A percentile compares a stretch with the other conserved stretches of the same genome.
Conservation (phyloP, 1,139 yeast genomes). For the Arxiozyma telluris region DNA sequence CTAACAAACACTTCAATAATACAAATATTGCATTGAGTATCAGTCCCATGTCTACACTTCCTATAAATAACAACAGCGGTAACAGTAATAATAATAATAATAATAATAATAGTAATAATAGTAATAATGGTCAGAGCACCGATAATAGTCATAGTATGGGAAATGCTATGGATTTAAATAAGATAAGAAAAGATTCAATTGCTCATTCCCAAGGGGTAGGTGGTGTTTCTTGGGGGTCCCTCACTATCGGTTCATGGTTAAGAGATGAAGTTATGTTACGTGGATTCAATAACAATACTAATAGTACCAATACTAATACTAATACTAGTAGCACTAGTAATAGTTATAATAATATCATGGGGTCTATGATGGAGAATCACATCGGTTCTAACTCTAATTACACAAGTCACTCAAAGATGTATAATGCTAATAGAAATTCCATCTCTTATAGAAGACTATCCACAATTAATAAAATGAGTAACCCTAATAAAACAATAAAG, state of each 20-base stretch:
- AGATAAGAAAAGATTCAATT: conserved; percentile 56
- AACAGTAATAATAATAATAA: neutral
- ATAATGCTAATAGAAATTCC: conserved; percentile 4
- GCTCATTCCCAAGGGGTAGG: conserved; percentile 98
- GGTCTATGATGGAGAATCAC: neutral
- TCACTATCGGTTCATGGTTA: conserved; percentile 91
- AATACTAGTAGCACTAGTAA: conserved; percentile 5
- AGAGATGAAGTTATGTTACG: conserved; percentile 72
- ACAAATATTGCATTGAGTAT: conserved; percentile 1
- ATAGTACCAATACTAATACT: neutral
- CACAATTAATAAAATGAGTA: conserved; percentile 7
- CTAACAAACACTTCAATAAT: neutral
- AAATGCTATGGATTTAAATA: conserved; percentile 3
- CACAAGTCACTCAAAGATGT: neutral
- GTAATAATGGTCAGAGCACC: neutral
- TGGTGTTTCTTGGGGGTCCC: conserved; percentile 96
- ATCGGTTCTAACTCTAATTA: neutral
- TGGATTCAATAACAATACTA: neutral
- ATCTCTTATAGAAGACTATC: conserved; percentile 11
- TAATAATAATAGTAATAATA: neutral
- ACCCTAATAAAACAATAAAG: neutral
- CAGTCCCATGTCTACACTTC: conserved; percentile 4
- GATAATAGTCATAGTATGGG: neutral
- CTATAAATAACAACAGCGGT: neutral
- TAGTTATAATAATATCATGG: neutral